These are phyloP conservation scores for Lipomyces oligophaga DNA, from an alignment of 805 yeast genomes.

Conservation along the genomic window DNA sequence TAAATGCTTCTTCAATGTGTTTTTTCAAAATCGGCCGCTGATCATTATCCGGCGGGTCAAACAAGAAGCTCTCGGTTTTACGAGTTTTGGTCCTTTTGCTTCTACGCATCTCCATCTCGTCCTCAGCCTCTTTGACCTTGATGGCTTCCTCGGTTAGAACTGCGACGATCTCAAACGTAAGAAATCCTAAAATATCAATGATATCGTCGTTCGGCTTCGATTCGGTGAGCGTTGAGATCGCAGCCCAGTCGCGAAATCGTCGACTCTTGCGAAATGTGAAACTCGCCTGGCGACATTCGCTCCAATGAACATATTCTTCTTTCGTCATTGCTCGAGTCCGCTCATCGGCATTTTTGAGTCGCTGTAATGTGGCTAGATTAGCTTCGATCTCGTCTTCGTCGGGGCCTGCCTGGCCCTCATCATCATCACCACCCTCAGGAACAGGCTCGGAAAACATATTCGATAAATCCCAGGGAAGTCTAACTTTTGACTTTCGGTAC, in stretches of 20 bases:
- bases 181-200: slow-evolving; percentile 87
- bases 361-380: slow-evolving; percentile 76
- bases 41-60: slow-evolving; percentile 85
- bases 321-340: slow-evolving; percentile 90
- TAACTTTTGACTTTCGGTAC: slow-evolving; percentile 66
- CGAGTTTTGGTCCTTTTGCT: slow-evolving; percentile 43
- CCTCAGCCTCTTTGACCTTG: slow-evolving; percentile 68
- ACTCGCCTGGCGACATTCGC: slow-evolving; percentile 96
- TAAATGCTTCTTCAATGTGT: slow-evolving; percentile 87
- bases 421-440: slow-evolving; percentile 59
- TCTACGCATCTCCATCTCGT: slow-evolving; percentile 41
- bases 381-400: slow-evolving; percentile 93
- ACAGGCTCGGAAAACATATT: slow-evolving; percentile 90
- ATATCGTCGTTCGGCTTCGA: slow-evolving; percentile 94
- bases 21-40: slow-evolving; percentile 72
- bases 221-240: slow-evolving; percentile 75
- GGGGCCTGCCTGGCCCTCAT: slow-evolving; percentile 42
- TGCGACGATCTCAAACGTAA: slow-evolving; percentile 96
- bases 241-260: slow-evolving; percentile 95
- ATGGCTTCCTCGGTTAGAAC: slow-evolving; percentile 89
- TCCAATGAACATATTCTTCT: slow-evolving; percentile 98
- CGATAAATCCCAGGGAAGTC: slow-evolving; percentile 92
- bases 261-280: slow-evolving; percentile 94
- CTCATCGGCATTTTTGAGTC: slow-evolving; percentile 90
- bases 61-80: slow-evolving; percentile 54